Percentiles rank a stretch among this genome's conserved stretches.
phyloP scores from a whole-genome alignment of 306 rosid species.

The Quercus berberidifolia region DNA sequence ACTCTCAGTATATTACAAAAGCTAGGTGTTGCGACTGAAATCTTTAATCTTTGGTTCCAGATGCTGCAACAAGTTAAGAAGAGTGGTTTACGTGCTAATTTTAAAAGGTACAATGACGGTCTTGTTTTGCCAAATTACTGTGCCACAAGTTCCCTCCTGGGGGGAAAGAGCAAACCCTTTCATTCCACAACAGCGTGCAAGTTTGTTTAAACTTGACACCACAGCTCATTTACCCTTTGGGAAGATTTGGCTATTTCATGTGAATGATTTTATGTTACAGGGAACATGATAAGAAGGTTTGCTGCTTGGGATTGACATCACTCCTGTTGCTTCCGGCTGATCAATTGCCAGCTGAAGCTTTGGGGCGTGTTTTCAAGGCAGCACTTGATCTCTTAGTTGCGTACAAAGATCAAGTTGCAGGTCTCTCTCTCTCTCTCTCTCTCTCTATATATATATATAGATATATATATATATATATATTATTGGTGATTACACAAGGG shows the following conservation, averaged over 20 bases:
- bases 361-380: slow-evolving; percentile 84
- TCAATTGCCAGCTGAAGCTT: slow-evolving; percentile 77
- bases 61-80: slow-evolving; percentile 83
- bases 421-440: slow-evolving; percentile 27
- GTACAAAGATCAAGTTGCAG: slow-evolving; percentile 94
- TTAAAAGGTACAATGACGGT: slow-evolving; percentile 53
- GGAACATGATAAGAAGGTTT: slow-evolving; percentile 92
- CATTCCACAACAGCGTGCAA: neutral
- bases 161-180: neutral
- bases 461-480: neutral
- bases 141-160: no score
- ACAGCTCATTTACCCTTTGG: neutral
- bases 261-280: slow-evolving; percentile 39
- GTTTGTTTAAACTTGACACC: neutral
- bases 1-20: slow-evolving; percentile 73
- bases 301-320: slow-evolving; percentile 93
- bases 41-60: slow-evolving; percentile 88
- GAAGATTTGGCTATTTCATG: slow-evolving; percentile 6
- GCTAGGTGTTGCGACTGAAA: slow-evolving; percentile 76
- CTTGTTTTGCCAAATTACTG: slow-evolving; percentile 1
- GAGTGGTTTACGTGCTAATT: slow-evolving; percentile 70
- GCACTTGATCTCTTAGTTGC: slow-evolving; percentile 86
- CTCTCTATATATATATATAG: neutral
- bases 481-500: no score
- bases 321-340: slow-evolving; percentile 71